phyloP scores from a whole-genome alignment of 345 rosid species.

The rapeseed (Brassica napus) region Da-Ae NC_063441.1:21347501-21348000 shows the following conservation, averaged over 20 bases:
- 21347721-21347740: slow-evolving; percentile 13
- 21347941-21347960: slow-evolving; percentile 72
- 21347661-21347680: slow-evolving; percentile 57
- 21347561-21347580: slow-evolving; percentile 96
- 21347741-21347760: slow-evolving; percentile 56
- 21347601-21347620: slow-evolving; percentile 51
- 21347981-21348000: slow-evolving; percentile 68
- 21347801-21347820: slow-evolving; percentile 73
- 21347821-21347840: slow-evolving; percentile 73
- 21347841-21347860: slow-evolving; percentile 62
- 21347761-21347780: slow-evolving; percentile 91
- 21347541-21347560: slow-evolving; percentile 91
- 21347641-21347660: slow-evolving; percentile 62
- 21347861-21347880: slow-evolving; percentile 43
- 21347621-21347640: slow-evolving; percentile 46
- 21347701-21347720: slow-evolving; percentile 21
- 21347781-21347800: slow-evolving; percentile 81
- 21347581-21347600: slow-evolving; percentile 74
- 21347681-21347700: slow-evolving; percentile 17
- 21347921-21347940: background rate
- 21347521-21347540: slow-evolving; percentile 98
- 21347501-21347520: slow-evolving; percentile 79
- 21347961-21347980: slow-evolving; percentile 82
- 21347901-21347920: background rate
- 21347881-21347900: background rate